Evolutionary conservation across 2,329 filamentous ascomycete genomes (phyloP), one percentile per base, ranked within the genome.

Genomic region (Ophiostoma piceae): DNA sequence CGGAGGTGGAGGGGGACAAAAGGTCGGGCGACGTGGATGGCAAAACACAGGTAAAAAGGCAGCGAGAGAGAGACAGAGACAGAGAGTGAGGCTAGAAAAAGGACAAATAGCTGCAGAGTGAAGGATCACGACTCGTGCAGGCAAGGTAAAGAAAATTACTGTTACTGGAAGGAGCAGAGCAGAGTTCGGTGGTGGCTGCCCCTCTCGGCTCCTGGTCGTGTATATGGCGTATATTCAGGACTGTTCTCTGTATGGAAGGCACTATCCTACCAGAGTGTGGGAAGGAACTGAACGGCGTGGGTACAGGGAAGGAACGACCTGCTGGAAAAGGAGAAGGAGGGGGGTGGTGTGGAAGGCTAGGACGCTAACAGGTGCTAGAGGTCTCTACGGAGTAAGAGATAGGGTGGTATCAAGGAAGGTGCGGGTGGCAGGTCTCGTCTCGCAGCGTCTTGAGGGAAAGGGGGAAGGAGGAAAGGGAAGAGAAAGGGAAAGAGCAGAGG

Each of bases 121-220:
- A 62, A 67, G 32, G 37, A 70, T 47, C 47, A 66, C 60, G 39
- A 39, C 37, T 60, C 60, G 66, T 66, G 41, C 22, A 67, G 62
- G 62, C 35, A 16, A 57, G 54, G 29, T 3, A 29, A 60, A n/a
- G 32, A 60, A 68, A n/a, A 65, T n/a, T 14, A 19, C 35, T n/a
- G 43, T n/a, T 14, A 19, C 35, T n/a, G 43, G 43, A 41, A 60
- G 14, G 67, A 19, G 14, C 54, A 57, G 51, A 57, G 35, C 60
- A 19, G 47, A 67, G 47, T 51, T 29, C 67, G 69, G 51, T 64
- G 62, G 67, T 71, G 60, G 54, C 39, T 71, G 68, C 68, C 68
- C 70, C 70, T 71, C 70, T 68, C 70, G 66, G 62, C 68, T 70
- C 67, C 60, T 70, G 66, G 68, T 71, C 57, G 64, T 69, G 65